Evolutionary conservation across 345 rosid genomes (phyloP).

Genomic region (Gossypium rotundifolium): DNA sequence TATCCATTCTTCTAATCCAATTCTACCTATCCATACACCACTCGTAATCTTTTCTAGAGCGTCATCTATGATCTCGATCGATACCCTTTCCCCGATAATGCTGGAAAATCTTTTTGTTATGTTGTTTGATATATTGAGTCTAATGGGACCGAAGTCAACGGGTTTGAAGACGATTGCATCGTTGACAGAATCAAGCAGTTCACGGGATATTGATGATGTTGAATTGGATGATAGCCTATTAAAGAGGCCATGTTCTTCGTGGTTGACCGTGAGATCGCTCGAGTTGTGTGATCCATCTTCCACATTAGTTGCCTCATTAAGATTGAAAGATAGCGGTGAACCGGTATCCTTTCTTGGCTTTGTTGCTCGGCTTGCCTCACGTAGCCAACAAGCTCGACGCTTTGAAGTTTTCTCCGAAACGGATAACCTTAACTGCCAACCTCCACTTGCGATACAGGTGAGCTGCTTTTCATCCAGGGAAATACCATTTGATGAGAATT

Average conservation of each 20-base stretch:
- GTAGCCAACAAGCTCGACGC: constrained; percentile 65
- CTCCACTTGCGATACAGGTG: constrained; percentile 39
- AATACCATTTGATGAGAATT: constrained; percentile 22
- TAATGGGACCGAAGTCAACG: constrained; percentile 50
- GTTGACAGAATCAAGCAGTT: constrained; percentile 54
- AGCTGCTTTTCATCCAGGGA: constrained; percentile 62
- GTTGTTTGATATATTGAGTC: constrained; percentile 27
- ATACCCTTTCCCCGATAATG: constrained; percentile 24
- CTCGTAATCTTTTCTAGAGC: constrained; percentile 65
- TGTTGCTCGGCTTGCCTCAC: constrained; percentile 33
- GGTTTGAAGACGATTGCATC: constrained; percentile 61
- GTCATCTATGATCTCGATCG: constrained; percentile 54
- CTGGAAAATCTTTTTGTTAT: constrained; percentile 43
- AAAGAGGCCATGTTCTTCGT: constrained; percentile 51
- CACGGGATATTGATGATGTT: constrained; percentile 31
- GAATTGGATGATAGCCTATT: constrained; percentile 37
- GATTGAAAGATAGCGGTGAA: constrained; percentile 47
- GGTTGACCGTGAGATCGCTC: constrained; percentile 76
- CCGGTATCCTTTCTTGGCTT: constrained; percentile 57
- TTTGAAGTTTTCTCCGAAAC: constrained; percentile 53
- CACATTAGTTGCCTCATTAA: constrained; percentile 63
- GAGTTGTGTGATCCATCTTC: constrained; percentile 73
- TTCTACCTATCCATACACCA: constrained; percentile 57
- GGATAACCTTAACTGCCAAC: constrained; percentile 67
- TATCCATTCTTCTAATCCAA: constrained; percentile 72